These are phyloP conservation scores for Coemansia sp. DNA, from an alignment of 192 early-diverging fungal species.

Conservation along the genomic window DNA sequence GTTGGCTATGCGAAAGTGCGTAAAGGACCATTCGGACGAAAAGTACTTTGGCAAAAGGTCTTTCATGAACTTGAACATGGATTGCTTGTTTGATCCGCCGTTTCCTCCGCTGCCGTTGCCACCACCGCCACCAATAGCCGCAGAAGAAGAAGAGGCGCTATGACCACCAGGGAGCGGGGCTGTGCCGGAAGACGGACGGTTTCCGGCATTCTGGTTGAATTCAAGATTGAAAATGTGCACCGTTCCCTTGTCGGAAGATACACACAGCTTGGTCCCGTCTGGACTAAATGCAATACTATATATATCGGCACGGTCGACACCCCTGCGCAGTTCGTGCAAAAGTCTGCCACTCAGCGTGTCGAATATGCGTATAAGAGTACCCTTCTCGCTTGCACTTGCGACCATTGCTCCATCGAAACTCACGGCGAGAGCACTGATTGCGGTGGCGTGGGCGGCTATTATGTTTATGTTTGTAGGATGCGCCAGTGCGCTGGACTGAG, in stretches of 20 bases:
- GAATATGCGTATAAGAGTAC: constrained; percentile 90
- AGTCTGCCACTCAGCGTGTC: constrained; percentile 71
- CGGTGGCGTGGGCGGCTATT: constrained; percentile 79
- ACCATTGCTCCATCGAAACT: constrained; percentile 76
- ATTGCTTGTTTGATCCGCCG: constrained; percentile 53
- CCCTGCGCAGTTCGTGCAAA: constrained; percentile 82
- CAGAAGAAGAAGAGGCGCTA: too few relatives aligned
- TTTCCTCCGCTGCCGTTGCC: too few relatives aligned
- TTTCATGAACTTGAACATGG: constrained; percentile 70
- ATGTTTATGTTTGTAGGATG: constrained; percentile 68
- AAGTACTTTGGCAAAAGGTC: constrained; percentile 91
- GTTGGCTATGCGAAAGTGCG: constrained; percentile 74
- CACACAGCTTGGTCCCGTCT: constrained; percentile 74
- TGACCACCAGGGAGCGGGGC: constrained; percentile 19
- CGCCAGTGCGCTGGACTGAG: constrained; percentile 28
- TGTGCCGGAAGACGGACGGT: constrained; percentile 19
- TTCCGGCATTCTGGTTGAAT: constrained; percentile 29
- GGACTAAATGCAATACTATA: constrained; percentile 86
- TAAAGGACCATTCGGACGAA: constrained; percentile 93
- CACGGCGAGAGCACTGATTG: constrained; percentile 74
- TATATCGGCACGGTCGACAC: constrained; percentile 85
- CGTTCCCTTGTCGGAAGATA: constrained; percentile 89
- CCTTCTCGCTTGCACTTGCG: constrained; percentile 85
- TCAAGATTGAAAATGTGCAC: constrained; percentile 91
- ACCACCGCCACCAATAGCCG: neutral